A percentile compares a stretch with the other conserved stretches of the same genome.
Evolutionary conservation across 139 green algal genomes (phyloP).

Genomic region (Volvox africanus): DNA sequence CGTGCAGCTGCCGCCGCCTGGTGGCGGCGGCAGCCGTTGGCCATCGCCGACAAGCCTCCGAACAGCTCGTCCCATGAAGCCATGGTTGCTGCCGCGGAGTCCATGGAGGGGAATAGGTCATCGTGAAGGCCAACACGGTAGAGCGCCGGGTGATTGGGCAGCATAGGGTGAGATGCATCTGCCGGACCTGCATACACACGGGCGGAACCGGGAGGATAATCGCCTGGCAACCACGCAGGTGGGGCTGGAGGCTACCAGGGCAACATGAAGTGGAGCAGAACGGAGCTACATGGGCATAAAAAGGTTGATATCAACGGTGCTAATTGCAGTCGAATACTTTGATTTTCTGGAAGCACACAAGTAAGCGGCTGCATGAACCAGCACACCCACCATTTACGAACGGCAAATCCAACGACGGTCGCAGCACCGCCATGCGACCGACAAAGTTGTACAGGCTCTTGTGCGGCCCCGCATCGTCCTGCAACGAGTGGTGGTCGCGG

Average conservation of each 20-base stretch:
- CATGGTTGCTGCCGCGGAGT: constrained; percentile 20
- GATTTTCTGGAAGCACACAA: too few relatives aligned
- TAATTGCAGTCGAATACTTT: too few relatives aligned
- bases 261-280: too few relatives aligned
- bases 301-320: too few relatives aligned
- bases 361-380: too few relatives aligned
- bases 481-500: constrained; percentile 83
- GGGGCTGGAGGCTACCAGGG: too few relatives aligned
- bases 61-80: constrained; percentile 38
- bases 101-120: neutral
- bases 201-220: too few relatives aligned
- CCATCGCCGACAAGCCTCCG: neutral
- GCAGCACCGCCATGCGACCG: constrained; percentile 89
- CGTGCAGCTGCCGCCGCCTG: neutral
- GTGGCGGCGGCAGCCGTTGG: neutral
- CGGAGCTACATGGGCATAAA: too few relatives aligned
- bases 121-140: constrained; percentile 68
- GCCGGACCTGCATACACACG: neutral
- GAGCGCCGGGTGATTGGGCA: constrained; percentile 85
- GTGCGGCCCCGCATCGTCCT: constrained; percentile 19
- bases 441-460: constrained; percentile 92
- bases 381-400: constrained; percentile 58
- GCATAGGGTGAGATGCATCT: constrained; percentile 85
- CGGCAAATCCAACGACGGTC: constrained; percentile 68
- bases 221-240: too few relatives aligned